phyloP scores from a whole-genome alignment of 441 rosid genomes.

The Populus hybrid region DNA sequence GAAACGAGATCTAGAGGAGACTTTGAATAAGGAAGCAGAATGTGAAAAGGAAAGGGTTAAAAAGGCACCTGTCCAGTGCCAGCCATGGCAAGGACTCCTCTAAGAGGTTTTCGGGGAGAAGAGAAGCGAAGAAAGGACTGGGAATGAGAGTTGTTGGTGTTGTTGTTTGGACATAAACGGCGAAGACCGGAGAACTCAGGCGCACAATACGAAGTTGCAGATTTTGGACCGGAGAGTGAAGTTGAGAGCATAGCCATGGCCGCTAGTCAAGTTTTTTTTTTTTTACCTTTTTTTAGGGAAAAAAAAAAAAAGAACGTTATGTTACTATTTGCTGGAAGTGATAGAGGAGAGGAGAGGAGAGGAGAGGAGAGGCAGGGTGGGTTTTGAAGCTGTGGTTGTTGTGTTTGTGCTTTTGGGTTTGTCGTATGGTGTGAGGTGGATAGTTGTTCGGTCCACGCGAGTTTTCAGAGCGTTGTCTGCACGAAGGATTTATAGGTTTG shows the following conservation, averaged over 20 bases:
- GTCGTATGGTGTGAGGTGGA: not conserved
- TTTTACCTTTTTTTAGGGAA: not conserved
- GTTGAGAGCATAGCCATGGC: slow-evolving; percentile 58
- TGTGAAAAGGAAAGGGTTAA: not conserved
- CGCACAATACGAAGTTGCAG: slow-evolving; percentile 30
- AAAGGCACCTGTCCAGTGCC: slow-evolving; percentile 72
- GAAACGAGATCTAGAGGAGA: not conserved
- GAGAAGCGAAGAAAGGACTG: slow-evolving; percentile 46
- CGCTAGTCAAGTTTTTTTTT: not conserved
- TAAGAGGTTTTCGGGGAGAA: slow-evolving; percentile 47
- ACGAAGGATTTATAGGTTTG: not conserved
- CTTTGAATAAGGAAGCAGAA: not conserved
- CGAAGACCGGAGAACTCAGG: slow-evolving; percentile 67
- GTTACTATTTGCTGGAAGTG: not conserved
- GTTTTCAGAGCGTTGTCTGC: not conserved
- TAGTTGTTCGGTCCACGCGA: not conserved
- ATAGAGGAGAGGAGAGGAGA: not conserved
- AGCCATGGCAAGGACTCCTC: slow-evolving; percentile 76
- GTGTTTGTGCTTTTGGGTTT: not conserved
- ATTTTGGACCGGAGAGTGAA: slow-evolving; percentile 34
- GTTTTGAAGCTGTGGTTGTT: slow-evolving; percentile 11
- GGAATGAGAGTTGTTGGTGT: slow-evolving; percentile 19
- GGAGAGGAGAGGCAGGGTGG: not conserved
- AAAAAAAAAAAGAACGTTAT: not conserved
- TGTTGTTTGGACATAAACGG: slow-evolving; percentile 43